phyloP scores from a whole-genome alignment of 805 yeast species.

The Starmerella sp. region DNA sequence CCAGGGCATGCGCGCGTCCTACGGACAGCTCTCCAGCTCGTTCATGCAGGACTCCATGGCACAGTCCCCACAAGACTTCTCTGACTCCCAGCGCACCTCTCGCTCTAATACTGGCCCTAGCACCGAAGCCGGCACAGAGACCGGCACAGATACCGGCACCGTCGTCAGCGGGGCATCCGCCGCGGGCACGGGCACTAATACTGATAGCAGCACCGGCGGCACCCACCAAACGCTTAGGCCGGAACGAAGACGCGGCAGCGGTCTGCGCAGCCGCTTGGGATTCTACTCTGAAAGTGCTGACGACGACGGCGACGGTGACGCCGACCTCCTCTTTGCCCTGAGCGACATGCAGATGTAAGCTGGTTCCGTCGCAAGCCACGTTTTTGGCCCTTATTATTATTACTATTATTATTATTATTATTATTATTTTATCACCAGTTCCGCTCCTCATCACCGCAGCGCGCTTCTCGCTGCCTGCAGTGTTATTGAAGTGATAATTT shows the following conservation, averaged over 20 bases:
- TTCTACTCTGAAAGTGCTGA: constrained; percentile 18
- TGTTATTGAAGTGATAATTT: background rate
- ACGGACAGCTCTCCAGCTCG: constrained; percentile 30
- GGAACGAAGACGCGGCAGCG: constrained; percentile 10
- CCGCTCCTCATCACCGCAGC: background rate
- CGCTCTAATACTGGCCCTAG: too few relatives aligned
- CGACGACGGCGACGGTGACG: constrained; percentile 15
- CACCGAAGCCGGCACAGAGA: too few relatives aligned
- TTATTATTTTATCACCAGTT: too few relatives aligned
- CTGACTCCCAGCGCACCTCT: background rate
- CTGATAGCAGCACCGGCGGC: background rate
- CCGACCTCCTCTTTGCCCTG: constrained; percentile 23
- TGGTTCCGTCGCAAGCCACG: too few relatives aligned
- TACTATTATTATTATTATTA: too few relatives aligned
- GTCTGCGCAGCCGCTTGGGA: constrained; percentile 20
- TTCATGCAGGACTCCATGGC: constrained; percentile 14
- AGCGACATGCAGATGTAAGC: constrained; percentile 21
- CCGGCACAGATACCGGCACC: background rate
- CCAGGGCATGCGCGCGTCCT: constrained; percentile 28
- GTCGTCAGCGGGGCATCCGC: background rate
- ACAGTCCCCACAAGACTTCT: constrained; percentile 8
- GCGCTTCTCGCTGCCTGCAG: too few relatives aligned
- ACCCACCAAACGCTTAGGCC: constrained; percentile 12
- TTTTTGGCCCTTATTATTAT: too few relatives aligned
- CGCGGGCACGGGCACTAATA: constrained; percentile 10